Percentiles rank a stretch among this genome's conserved stretches.
These are phyloP conservation scores for Cutaneotrichosporon sp. DNA, from an alignment of 1,284 basidiomycete species.

Conservation along the genomic window DNA sequence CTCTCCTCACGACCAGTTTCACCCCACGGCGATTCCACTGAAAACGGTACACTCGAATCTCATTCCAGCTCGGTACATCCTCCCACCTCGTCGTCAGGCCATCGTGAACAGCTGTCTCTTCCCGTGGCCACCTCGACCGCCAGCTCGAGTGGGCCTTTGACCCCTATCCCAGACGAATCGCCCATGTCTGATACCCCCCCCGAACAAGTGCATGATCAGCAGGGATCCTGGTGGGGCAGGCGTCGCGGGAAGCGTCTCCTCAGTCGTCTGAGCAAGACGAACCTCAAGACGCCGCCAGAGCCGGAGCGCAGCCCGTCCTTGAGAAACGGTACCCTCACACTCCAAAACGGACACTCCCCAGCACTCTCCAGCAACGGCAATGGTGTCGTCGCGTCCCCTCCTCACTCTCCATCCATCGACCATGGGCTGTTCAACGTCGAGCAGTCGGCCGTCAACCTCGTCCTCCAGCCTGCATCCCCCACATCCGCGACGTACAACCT, in stretches of 20 bases:
- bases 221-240: slow-evolving; percentile 16
- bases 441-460: slow-evolving; percentile 14
- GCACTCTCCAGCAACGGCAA: not conserved
- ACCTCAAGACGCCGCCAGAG: slow-evolving; percentile 6
- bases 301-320: slow-evolving; percentile 1
- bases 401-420: slow-evolving; percentile 7
- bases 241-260: slow-evolving; percentile 8
- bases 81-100: slow-evolving; percentile 1
- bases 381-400: slow-evolving; percentile 2
- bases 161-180: slow-evolving; percentile 13
- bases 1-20: slow-evolving; percentile 4
- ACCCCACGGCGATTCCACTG: not conserved
- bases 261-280: slow-evolving; percentile 8
- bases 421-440: slow-evolving; percentile 3
- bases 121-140: slow-evolving; percentile 7
- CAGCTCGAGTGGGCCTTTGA: slow-evolving; percentile 15
- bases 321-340: not conserved
- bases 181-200: not conserved
- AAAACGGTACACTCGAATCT: slow-evolving; percentile 1
- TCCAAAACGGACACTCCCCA: not conserved
- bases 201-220: not conserved
- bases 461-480: slow-evolving; percentile 19
- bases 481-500: slow-evolving; percentile 11
- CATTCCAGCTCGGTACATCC: not conserved
- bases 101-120: slow-evolving; percentile 1